Conservation (phyloP, 2,329 filamentous ascomycete species). For the Ascochyta rabiei region DNA sequence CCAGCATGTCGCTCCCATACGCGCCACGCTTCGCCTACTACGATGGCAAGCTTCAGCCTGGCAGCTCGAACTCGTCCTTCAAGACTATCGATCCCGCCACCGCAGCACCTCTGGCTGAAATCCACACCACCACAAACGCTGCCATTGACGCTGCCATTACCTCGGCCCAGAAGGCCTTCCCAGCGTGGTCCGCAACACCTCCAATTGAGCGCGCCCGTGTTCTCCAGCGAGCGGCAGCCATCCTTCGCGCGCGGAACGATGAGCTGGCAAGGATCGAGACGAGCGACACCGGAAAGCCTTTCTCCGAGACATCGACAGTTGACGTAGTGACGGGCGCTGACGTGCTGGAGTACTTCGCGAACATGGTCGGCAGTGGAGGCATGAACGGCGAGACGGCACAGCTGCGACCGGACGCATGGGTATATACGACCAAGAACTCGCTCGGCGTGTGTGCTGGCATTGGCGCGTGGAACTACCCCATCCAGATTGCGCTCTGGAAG, state of each 20-base stretch:
- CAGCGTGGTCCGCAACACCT: slow-evolving; percentile 76
- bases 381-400: slow-evolving; percentile 80
- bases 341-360: slow-evolving; percentile 85
- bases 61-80: slow-evolving; percentile 68
- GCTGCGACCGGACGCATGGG: slow-evolving; percentile 76
- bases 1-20: slow-evolving; percentile 50
- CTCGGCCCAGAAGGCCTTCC: slow-evolving; percentile 74
- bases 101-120: slow-evolving; percentile 69
- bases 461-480: slow-evolving; percentile 90
- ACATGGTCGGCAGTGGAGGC: slow-evolving; percentile 76
- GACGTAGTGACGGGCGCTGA: slow-evolving; percentile 84
- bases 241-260: slow-evolving; percentile 79
- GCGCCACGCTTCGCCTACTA: slow-evolving; percentile 72
- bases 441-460: slow-evolving; percentile 86
- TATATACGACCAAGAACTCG: slow-evolving; percentile 82
- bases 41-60: slow-evolving; percentile 70
- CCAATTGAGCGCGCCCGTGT: slow-evolving; percentile 77
- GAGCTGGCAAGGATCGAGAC: slow-evolving; percentile 80
- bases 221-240: slow-evolving; percentile 74
- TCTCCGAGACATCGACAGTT: slow-evolving; percentile 81
- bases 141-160: slow-evolving; percentile 75
- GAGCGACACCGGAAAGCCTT: slow-evolving; percentile 84
- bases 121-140: slow-evolving; percentile 70
- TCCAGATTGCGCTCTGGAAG: slow-evolving; percentile 91
- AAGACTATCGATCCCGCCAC: slow-evolving; percentile 76